Conservation (phyloP, 495 filamentous ascomycete genomes). For the Pyrenula aspistea region DNA sequence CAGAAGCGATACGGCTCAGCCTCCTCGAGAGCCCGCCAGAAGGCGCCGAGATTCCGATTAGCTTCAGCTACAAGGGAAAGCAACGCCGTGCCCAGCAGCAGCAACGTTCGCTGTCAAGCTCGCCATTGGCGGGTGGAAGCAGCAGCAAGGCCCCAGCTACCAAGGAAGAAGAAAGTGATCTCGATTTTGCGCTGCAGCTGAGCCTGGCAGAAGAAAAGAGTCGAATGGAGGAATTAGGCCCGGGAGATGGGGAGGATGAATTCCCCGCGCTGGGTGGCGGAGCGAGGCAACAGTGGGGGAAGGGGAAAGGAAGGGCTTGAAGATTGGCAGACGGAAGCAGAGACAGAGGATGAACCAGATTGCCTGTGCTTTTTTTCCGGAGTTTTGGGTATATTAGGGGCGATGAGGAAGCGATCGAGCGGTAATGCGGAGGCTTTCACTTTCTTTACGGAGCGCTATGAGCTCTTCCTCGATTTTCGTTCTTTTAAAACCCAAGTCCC, state of each 20-base stretch:
- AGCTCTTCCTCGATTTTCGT: no score
- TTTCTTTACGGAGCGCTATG: no score
- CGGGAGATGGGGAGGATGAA: constrained; percentile 35
- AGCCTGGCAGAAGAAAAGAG: constrained; percentile 73
- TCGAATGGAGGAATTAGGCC: constrained; percentile 17
- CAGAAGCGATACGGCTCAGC: constrained; percentile 69
- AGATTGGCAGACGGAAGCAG: not conserved
- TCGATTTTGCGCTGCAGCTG: constrained; percentile 73
- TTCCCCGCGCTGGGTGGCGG: constrained; percentile 42
- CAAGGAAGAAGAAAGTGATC: constrained; percentile 37
- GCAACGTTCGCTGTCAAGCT: constrained; percentile 12
- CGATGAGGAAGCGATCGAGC: not conserved
- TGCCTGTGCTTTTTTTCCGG: not conserved
- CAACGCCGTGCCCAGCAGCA: no score
- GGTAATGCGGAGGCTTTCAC: not conserved
- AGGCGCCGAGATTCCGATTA: constrained; percentile 28
- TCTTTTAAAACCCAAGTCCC: no score
- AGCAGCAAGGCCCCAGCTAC: constrained; percentile 6
- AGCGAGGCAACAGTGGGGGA: not conserved
- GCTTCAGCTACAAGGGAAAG: constrained; percentile 31
- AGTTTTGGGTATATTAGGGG: not conserved
- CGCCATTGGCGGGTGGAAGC: constrained; percentile 8
- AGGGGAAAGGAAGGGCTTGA: not conserved
- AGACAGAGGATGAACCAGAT: not conserved
- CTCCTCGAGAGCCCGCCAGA: constrained; percentile 36